Evolutionary conservation across 1,139 yeast genomes (phyloP).

Genomic region (Suhomyces guaymorum): DNA sequence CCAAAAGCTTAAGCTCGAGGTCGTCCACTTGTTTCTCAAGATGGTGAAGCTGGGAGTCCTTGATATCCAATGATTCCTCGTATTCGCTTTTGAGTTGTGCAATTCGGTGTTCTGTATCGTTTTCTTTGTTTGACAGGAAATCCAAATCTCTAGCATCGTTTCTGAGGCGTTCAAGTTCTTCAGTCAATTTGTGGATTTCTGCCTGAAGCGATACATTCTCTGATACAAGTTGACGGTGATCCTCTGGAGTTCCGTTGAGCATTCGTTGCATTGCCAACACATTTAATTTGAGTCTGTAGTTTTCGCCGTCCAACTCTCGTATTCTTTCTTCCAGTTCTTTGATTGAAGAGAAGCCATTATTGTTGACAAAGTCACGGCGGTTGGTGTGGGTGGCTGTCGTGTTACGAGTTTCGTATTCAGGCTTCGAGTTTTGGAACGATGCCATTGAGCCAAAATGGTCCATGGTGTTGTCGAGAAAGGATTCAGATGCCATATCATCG

Average conservation of each 20-base stretch:
- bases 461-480: conserved; percentile 34
- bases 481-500: conserved; percentile 10
- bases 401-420: conserved; percentile 1
- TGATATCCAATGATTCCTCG: conserved; percentile 16
- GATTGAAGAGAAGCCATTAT: conserved; percentile 38
- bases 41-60: conserved; percentile 18
- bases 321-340: conserved; percentile 56
- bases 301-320: conserved; percentile 56
- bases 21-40: conserved; percentile 10
- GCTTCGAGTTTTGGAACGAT: conserved; percentile 8
- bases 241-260: conserved; percentile 47
- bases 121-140: conserved; percentile 21
- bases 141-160: conserved; percentile 9
- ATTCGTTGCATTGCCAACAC: conserved; percentile 54
- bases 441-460: conserved; percentile 23
- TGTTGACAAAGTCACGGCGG: conserved; percentile 21
- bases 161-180: conserved; percentile 18
- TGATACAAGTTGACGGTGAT: conserved; percentile 37
- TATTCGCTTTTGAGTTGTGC: conserved; percentile 12
- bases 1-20: conserved; percentile 8
- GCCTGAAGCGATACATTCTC: conserved; percentile 45
- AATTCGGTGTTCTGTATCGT: conserved; percentile 10
- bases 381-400: conserved; percentile 10
- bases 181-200: conserved; percentile 30
- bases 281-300: conserved; percentile 61